Percentiles rank a stretch among this genome's conserved stretches.
These are phyloP conservation scores for Sporothrix schenckii DNA, from an alignment of 2,329 filamentous ascomycete genomes.

Conservation along the genomic window DNA sequence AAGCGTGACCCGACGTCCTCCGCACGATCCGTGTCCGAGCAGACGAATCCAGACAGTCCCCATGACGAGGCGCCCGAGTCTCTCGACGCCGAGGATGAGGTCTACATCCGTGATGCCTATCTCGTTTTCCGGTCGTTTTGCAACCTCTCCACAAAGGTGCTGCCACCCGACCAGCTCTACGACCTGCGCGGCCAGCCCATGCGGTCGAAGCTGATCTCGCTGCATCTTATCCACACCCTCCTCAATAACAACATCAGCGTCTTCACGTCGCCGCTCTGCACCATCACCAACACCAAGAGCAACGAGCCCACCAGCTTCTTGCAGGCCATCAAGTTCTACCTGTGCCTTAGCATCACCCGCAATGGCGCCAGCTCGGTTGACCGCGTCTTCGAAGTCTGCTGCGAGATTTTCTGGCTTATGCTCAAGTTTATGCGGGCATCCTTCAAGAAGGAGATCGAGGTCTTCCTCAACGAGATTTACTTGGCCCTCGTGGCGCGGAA, in stretches of 20 bases:
- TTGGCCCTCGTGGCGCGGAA: conserved; percentile 86
- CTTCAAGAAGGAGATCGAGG: conserved; percentile 98
- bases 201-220: conserved; percentile 92
- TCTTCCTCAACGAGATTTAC: conserved; percentile 97
- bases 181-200: conserved; percentile 93
- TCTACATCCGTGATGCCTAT: conserved; percentile 96
- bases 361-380: conserved; percentile 94
- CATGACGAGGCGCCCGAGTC: conserved; percentile 61
- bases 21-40: conserved; percentile 56
- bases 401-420: conserved; percentile 98
- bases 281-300: conserved; percentile 86
- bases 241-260: conserved; percentile 91
- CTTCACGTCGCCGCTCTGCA: conserved; percentile 88
- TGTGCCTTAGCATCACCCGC: conserved; percentile 90
- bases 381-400: conserved; percentile 90
- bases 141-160: conserved; percentile 90
- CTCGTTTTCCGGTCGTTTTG: conserved; percentile 97
- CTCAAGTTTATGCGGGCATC: conserved; percentile 88
- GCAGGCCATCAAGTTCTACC: conserved; percentile 94
- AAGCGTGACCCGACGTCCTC: conserved; percentile 48
- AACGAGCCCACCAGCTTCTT: conserved; percentile 88
- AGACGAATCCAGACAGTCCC: conserved; percentile 58
- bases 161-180: conserved; percentile 87
- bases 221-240: conserved; percentile 93
- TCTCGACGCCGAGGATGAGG: conserved; percentile 79